These are phyloP conservation scores for Huntiella bhutanensis DNA, from an alignment of 2,329 filamentous ascomycete species.

Conservation along the genomic window DNA sequence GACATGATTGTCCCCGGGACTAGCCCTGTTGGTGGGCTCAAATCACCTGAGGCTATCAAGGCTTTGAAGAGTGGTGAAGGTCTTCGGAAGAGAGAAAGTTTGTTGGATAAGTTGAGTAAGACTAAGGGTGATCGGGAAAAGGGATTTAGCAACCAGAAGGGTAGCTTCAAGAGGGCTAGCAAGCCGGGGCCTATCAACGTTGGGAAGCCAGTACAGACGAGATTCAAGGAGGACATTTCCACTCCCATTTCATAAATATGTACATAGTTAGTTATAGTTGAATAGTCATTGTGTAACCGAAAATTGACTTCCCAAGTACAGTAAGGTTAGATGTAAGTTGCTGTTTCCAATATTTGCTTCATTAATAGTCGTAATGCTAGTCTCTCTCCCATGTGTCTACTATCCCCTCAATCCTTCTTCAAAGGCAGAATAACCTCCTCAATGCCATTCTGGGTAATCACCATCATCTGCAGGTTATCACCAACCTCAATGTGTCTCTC, in stretches of 20 bases:
- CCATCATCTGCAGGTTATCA: slow-evolving; percentile 86
- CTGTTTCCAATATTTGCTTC: slow-evolving; percentile 1
- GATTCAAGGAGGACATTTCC: slow-evolving; percentile 9
- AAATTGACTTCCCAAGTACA: background rate
- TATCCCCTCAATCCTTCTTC: slow-evolving; percentile 62
- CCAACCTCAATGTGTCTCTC: slow-evolving; percentile 99
- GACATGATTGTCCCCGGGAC: slow-evolving; percentile 5
- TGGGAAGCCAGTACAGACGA: background rate
- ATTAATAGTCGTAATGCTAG: slow-evolving; percentile 1
- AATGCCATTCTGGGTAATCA: slow-evolving; percentile 75
- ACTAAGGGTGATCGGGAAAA: slow-evolving; percentile 5
- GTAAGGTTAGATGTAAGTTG: background rate
- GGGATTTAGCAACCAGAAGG: slow-evolving; percentile 6
- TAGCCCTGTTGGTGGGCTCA: background rate
- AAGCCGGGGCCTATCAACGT: background rate
- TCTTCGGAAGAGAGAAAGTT: slow-evolving; percentile 6
- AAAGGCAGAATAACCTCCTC: slow-evolving; percentile 66
- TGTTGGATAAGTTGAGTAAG: slow-evolving; percentile 5
- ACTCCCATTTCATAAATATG: too few species aligned
- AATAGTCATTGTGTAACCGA: too few species aligned
- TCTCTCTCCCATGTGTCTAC: too few species aligned
- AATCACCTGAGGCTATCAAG: background rate
- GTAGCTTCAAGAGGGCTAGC: background rate
- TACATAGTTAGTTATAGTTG: too few species aligned
- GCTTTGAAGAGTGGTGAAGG: background rate